Percentiles rank a stretch among this genome's conserved stretches.
Evolutionary conservation across 2,329 filamentous ascomycete genomes (phyloP).

Genomic region (Cordyceps tenuipes): DNA sequence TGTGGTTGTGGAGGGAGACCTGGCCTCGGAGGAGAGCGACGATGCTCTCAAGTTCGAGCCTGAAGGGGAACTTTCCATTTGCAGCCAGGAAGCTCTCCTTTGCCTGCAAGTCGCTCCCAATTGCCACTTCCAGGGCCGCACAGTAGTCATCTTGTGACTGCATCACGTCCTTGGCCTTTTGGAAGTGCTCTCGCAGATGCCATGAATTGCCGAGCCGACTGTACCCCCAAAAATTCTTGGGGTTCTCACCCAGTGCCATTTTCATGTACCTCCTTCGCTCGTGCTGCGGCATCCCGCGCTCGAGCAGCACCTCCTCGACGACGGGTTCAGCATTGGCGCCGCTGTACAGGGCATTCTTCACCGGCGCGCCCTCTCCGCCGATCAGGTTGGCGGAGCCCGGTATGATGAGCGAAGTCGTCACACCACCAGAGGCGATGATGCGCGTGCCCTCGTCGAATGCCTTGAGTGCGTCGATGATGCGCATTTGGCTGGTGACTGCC

Average conservation of each 20-base stretch:
- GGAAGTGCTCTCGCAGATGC: conserved; percentile 30
- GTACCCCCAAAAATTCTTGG: conserved; percentile 28
- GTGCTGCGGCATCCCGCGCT: conserved; percentile 26
- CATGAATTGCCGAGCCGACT: conserved; percentile 33
- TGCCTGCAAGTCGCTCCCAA: too few relatives aligned
- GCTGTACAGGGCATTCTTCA: conserved; percentile 31
- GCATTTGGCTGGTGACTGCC: conserved; percentile 30
- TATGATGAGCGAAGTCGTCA: conserved; percentile 37
- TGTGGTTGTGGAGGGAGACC: conserved; percentile 35
- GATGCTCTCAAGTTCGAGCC: conserved; percentile 32
- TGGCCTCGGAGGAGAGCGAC: conserved; percentile 32
- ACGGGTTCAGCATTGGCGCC: conserved; percentile 29
- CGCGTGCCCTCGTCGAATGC: conserved; percentile 29
- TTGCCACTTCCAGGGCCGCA: not conserved
- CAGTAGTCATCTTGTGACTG: conserved; percentile 27
- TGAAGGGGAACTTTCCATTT: conserved; percentile 22
- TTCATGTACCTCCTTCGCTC: conserved; percentile 33
- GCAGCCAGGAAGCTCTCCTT: conserved; percentile 17
- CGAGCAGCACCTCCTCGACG: conserved; percentile 33
- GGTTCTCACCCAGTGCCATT: conserved; percentile 39
- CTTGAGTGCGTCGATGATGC: conserved; percentile 26
- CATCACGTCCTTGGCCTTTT: conserved; percentile 27
- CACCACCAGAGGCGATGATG: conserved; percentile 34
- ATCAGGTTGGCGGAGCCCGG: conserved; percentile 37
- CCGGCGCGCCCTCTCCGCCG: conserved; percentile 33